Evolutionary conservation across 371 early-diverging fungal genomes (phyloP).

Genomic region (Mucor racemosus): DNA sequence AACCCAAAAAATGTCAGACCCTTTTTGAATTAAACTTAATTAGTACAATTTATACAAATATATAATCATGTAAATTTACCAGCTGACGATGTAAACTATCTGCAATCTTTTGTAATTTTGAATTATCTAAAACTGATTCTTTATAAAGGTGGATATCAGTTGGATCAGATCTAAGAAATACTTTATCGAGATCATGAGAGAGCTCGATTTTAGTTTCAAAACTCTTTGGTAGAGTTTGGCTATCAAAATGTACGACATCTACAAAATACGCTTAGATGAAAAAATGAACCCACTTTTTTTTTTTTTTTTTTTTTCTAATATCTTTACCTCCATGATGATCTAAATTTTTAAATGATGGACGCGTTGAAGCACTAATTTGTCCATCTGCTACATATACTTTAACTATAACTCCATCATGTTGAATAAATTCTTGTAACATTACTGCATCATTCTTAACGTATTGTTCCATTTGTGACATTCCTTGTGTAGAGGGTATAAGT

Average conservation of each 20-base stretch:
- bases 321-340: constrained; percentile 27
- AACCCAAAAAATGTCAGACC: constrained; percentile 56
- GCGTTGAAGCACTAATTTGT: constrained; percentile 35
- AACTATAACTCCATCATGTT: constrained; percentile 53
- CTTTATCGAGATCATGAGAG: constrained; percentile 32
- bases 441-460: constrained; percentile 36
- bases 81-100: constrained; percentile 35
- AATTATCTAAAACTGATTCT: constrained; percentile 32
- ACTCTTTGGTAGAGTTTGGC: constrained; percentile 51
- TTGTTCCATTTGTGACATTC: constrained; percentile 22
- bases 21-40: constrained; percentile 23
- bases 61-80: constrained; percentile 24
- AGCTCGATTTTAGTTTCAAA: constrained; percentile 30
- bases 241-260: constrained; percentile 47
- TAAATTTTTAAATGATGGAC: constrained; percentile 53
- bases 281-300: no score
- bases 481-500: constrained; percentile 36
- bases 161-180: constrained; percentile 28
- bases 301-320: no score
- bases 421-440: constrained; percentile 54
- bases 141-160: constrained; percentile 24
- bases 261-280: not conserved
- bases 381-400: constrained; percentile 56
- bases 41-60: constrained; percentile 5
- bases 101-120: constrained; percentile 39